Base-by-base conservation (phyloP, 1,139 yeast genomes). In the Protomyces pachydermus region DNA sequence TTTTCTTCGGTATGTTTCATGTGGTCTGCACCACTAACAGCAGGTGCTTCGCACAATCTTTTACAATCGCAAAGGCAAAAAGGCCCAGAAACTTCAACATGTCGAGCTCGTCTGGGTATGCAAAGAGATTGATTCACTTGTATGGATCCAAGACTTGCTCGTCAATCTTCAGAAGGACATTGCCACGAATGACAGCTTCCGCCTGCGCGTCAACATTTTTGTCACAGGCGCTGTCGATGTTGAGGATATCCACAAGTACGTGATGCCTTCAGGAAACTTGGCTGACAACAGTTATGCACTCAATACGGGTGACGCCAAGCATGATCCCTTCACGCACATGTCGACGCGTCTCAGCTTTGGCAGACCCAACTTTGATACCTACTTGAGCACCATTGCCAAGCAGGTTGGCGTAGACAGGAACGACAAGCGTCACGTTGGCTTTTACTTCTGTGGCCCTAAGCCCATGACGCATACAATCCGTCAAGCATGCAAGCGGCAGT, bases 101-200 rank as follows among this genome's bases (percentile, higher is more conserved):
- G 28, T 55, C n/a, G 58, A 55, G 39, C 37, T 55, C 32, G 20
- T 55, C 56, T 55, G 58, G 58, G 38, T 55, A 0, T 55, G 58
- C 39, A 55, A 39, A 39, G 52, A 55, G 18, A 14, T 39, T 9
- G 35, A 50, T 14, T 42, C 50, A 2, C 38, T 55, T 14, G 58
- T 28, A 10, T 55, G 58, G 58, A 28, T 55, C 23, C 58, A 55
- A 32, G 39, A 18, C 23, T 38, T 55, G 32, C 35, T 55, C 20
- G 37, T 16, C 3, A 12, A 20, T 6, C 50, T 55, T 12, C 45
- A 55, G n/a, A 20, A 23, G 32, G 39, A 38, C 12, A 9, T 55
- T 20, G 56, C 9, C 16, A 23, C 39, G n/a, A 18, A 38, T 8
- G 58, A 42, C 37, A 23, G n/a, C 38, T 23, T 55, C 38, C 58